A percentile compares a stretch with the other conserved stretches of the same genome.
Evolutionary conservation across 805 yeast species (phyloP).

Genomic region (Yamadazyma takamatsuzukensis): DNA sequence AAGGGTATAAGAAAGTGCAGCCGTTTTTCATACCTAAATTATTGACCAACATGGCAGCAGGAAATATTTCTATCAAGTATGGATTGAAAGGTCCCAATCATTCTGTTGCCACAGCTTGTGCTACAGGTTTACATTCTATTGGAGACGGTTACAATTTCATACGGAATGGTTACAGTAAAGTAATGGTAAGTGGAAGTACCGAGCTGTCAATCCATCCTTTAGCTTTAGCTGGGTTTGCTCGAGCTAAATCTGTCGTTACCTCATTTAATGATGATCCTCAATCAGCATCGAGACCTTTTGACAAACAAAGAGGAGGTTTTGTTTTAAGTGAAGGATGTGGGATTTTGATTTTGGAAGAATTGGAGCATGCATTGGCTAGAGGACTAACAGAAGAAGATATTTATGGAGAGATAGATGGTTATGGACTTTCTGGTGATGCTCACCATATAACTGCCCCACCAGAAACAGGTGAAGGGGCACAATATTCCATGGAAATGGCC

Average conservation of each 20-base stretch:
- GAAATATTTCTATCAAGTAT: constrained; percentile 76
- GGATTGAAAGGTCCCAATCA: constrained; percentile 84
- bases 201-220: constrained; percentile 86
- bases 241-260: constrained; percentile 78
- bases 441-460: constrained; percentile 90
- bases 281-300: constrained; percentile 85
- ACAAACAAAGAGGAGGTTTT: constrained; percentile 72
- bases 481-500: constrained; percentile 77
- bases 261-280: constrained; percentile 58
- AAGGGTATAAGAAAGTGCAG: constrained; percentile 63
- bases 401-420: constrained; percentile 80
- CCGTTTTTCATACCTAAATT: constrained; percentile 86
- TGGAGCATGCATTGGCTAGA: constrained; percentile 68
- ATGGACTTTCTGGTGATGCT: constrained; percentile 91
- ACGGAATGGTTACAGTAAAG: constrained; percentile 73
- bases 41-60: constrained; percentile 91
- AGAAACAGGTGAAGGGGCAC: constrained; percentile 80
- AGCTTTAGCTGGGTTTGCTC: constrained; percentile 84
- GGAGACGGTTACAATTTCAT: constrained; percentile 91
- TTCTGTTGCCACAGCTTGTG: constrained; percentile 91
- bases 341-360: constrained; percentile 67
- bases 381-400: constrained; percentile 51
- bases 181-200: constrained; percentile 91
- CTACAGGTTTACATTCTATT: constrained; percentile 90
- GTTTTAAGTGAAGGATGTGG: constrained; percentile 95